These are phyloP conservation scores for Ceratocystis variospora DNA, from an alignment of 2,329 filamentous ascomycete species.

Conservation along the genomic window DNA sequence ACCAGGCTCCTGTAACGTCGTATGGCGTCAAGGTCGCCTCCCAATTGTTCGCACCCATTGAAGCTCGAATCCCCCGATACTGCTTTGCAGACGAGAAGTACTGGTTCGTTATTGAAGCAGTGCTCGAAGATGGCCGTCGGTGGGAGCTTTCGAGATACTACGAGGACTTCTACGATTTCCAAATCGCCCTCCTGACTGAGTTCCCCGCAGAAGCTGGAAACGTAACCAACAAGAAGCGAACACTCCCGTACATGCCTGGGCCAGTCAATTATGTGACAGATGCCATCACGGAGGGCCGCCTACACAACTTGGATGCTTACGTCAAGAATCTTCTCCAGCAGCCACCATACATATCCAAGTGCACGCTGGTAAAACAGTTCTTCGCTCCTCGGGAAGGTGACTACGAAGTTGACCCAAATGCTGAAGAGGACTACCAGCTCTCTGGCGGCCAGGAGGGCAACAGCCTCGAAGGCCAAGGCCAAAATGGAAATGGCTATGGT, in stretches of 20 bases:
- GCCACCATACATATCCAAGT: constrained; percentile 70
- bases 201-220: constrained; percentile 91
- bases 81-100: constrained; percentile 97
- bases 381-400: constrained; percentile 84
- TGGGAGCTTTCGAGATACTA: constrained; percentile 95
- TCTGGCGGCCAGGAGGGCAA: constrained; percentile 30
- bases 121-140: constrained; percentile 75
- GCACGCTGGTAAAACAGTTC: constrained; percentile 73
- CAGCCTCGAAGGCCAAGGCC: constrained; percentile 23
- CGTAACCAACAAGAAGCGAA: constrained; percentile 61
- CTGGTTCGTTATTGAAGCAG: constrained; percentile 92
- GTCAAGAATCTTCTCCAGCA: constrained; percentile 81
- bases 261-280: constrained; percentile 98
- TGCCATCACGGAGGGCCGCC: constrained; percentile 81
- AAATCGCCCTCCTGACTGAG: constrained; percentile 82
- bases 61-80: constrained; percentile 78
- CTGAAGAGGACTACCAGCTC: constrained; percentile 62
- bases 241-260: constrained; percentile 92
- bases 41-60: constrained; percentile 59
- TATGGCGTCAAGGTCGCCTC: constrained; percentile 30
- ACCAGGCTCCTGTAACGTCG: constrained; percentile 8
- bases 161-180: constrained; percentile 97
- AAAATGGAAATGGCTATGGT: constrained; percentile 42
- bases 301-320: constrained; percentile 88
- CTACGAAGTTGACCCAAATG: constrained; percentile 75